A percentile compares a stretch with the other conserved stretches of the same genome.
Evolutionary conservation across 2,329 filamentous ascomycete genomes (phyloP).

Genomic region (Tolypocladium sp.): DNA sequence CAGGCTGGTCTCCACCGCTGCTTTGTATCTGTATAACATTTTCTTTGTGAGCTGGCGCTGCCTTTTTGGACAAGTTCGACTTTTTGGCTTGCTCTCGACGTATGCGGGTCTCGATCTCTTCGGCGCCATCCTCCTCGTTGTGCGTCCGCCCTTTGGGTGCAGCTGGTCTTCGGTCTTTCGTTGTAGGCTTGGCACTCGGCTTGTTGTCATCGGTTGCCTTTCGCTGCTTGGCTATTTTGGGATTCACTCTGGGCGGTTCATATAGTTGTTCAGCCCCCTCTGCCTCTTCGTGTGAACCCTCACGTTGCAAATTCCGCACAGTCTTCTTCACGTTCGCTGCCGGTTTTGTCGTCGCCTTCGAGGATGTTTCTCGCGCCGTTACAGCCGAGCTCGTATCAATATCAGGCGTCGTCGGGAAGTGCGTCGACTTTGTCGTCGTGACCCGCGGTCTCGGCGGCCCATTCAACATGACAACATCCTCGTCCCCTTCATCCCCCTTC

Average conservation of each 20-base stretch:
- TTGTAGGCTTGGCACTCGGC: not conserved
- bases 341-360: not conserved
- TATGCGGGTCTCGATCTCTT: not conserved
- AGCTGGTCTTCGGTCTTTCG: not conserved
- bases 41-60: not conserved
- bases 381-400: too few species aligned
- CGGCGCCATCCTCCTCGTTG: not conserved
- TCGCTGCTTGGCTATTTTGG: not conserved
- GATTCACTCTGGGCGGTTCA: not conserved
- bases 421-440: not conserved
- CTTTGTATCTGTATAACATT: not conserved
- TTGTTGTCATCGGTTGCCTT: not conserved
- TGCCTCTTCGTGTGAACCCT: not conserved
- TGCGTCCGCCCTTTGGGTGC: not conserved
- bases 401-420: not conserved
- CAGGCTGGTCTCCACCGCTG: not conserved
- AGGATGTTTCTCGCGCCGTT: too few species aligned
- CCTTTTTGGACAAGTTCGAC: not conserved
- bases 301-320: not conserved
- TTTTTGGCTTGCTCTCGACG: not conserved
- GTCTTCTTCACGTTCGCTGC: not conserved
- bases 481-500: not conserved
- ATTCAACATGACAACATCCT: slow-evolving; percentile 6
- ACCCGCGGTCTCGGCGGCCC: not conserved
- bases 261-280: not conserved